phyloP scores from a whole-genome alignment of 306 rosid species.

The Morella rubra region DNA sequence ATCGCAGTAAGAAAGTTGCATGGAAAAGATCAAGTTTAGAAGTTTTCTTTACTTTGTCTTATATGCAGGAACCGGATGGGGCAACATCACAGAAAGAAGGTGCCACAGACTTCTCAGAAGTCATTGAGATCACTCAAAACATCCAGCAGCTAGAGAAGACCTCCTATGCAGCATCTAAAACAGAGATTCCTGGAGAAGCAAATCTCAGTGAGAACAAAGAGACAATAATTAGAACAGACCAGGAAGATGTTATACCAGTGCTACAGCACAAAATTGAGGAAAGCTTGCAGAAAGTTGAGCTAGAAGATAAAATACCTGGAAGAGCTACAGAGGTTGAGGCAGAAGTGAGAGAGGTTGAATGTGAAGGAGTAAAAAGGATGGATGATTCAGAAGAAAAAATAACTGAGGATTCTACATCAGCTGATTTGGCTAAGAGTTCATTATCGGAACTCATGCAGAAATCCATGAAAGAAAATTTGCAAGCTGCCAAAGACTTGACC shows the following conservation, averaged over 20 bases:
- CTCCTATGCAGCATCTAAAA: slow-evolving; percentile 20
- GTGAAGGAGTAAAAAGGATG: slow-evolving; percentile 12
- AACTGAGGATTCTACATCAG: slow-evolving; percentile 13
- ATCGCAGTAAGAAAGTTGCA: not conserved
- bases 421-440: slow-evolving; percentile 4
- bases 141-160: slow-evolving; percentile 18
- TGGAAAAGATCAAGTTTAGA: not conserved
- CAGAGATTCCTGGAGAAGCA: slow-evolving; percentile 19
- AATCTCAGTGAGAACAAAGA: not conserved
- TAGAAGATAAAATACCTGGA: slow-evolving; percentile 5
- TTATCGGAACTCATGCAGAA: slow-evolving; percentile 20
- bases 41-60: slow-evolving; percentile 2
- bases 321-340: slow-evolving; percentile 13
- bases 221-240: slow-evolving; percentile 7
- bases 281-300: slow-evolving; percentile 14
- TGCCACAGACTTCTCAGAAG: slow-evolving; percentile 7
- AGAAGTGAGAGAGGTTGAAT: slow-evolving; percentile 21
- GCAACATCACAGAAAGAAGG: slow-evolving; percentile 19
- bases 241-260: slow-evolving; percentile 10
- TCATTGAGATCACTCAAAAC: slow-evolving; percentile 11
- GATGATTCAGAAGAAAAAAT: slow-evolving; percentile 13
- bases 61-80: slow-evolving; percentile 25
- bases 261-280: slow-evolving; percentile 10
- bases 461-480: slow-evolving; percentile 15
- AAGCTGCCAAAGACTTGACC: slow-evolving; percentile 1